Percentiles rank a stretch among this genome's conserved stretches.
phyloP scores from a whole-genome alignment of 2,329 filamentous ascomycete genomes.

The Pseudonectria buxi region DNA sequence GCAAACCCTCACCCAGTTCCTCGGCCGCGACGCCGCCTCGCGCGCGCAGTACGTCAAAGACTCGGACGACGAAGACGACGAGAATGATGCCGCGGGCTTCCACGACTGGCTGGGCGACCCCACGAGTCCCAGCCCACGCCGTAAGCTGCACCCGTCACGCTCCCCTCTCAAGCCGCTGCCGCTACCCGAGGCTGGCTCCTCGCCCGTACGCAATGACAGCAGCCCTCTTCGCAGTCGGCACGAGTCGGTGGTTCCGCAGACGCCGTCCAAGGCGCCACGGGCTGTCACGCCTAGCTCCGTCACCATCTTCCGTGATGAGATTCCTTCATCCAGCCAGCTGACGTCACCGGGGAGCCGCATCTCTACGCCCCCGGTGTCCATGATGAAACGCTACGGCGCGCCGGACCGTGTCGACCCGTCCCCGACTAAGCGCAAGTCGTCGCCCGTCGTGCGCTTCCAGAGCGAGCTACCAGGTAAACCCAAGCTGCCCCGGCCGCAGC shows the following conservation, averaged over 20 bases:
- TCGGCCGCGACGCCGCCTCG: constrained; percentile 15
- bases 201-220: not conserved
- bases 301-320: constrained; percentile 26
- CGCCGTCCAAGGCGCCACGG: constrained; percentile 26
- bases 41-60: constrained; percentile 25
- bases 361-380: constrained; percentile 14
- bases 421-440: constrained; percentile 31
- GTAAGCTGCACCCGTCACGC: constrained; percentile 11
- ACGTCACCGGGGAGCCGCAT: constrained; percentile 9
- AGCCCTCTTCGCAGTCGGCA: constrained; percentile 15
- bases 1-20: constrained; percentile 36
- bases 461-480: constrained; percentile 17
- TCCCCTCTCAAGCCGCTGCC: constrained; percentile 11
- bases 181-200: not conserved
- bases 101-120: constrained; percentile 27
- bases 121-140: constrained; percentile 21
- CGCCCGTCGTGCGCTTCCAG: constrained; percentile 14
- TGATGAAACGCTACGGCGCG: constrained; percentile 34
- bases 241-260: constrained; percentile 35
- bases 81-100: constrained; percentile 21
- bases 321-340: constrained; percentile 35
- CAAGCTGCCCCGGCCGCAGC: not conserved
- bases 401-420: constrained; percentile 25
- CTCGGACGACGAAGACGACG: constrained; percentile 32
- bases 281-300: too few relatives aligned